phyloP scores from a whole-genome alignment of 2,329 filamentous ascomycete genomes.

The Fusarium sp. region DNA sequence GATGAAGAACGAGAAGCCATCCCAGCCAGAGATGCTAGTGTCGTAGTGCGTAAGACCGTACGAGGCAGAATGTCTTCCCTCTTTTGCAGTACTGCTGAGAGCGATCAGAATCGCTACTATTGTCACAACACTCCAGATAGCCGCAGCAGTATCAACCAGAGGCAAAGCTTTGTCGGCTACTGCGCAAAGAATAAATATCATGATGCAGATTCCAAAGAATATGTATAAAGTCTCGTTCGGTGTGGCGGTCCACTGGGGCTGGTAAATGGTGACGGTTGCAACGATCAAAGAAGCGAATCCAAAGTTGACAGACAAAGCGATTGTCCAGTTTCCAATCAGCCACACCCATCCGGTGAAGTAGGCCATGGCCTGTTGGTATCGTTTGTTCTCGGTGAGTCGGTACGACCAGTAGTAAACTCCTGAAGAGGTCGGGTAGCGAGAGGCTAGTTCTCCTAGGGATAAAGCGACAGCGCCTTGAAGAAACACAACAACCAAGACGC shows the following conservation, averaged over 20 bases:
- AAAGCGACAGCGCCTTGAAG: neutral
- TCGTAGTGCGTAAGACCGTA: neutral
- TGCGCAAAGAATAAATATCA: neutral
- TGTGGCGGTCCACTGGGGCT: conserved; percentile 1
- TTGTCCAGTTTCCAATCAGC: conserved; percentile 6
- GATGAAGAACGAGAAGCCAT: conserved; percentile 1
- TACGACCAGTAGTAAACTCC: conserved; percentile 11
- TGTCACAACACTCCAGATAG: conserved; percentile 7
- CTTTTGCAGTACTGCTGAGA: neutral
- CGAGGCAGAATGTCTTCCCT: neutral
- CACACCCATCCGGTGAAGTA: conserved; percentile 5
- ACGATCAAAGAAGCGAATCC: conserved; percentile 5
- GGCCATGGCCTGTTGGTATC: neutral
- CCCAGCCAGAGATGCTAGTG: neutral
- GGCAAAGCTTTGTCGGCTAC: conserved; percentile 1
- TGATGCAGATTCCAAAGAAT: conserved; percentile 1
- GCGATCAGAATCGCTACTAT: neutral
- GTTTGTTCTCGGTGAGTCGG: conserved; percentile 4
- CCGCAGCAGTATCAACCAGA: neutral
- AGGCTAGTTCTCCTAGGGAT: neutral
- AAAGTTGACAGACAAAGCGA: neutral
- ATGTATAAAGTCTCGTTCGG: conserved; percentile 5
- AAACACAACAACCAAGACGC: neutral
- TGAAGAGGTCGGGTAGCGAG: conserved; percentile 1
- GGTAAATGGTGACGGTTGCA: neutral